These are phyloP conservation scores for Calonectria fujianensis DNA, from an alignment of 2,329 filamentous ascomycete species.

Conservation along the genomic window DNA sequence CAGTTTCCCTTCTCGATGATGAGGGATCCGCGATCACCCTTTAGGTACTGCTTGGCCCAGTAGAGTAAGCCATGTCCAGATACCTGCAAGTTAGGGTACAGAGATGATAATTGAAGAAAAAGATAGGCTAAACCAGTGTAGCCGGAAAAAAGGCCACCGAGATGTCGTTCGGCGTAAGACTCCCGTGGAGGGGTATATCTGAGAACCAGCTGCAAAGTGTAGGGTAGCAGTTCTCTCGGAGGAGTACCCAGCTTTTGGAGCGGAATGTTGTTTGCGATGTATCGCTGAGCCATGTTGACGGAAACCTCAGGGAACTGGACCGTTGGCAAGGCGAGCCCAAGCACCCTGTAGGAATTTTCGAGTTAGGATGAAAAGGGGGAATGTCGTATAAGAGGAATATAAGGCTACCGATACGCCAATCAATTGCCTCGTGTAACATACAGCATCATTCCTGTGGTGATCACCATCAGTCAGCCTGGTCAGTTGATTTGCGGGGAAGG, in stretches of 20 bases:
- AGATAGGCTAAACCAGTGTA: constrained; percentile 75
- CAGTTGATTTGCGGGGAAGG: constrained; percentile 45
- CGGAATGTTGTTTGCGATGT: constrained; percentile 60
- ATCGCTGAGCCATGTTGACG: constrained; percentile 54
- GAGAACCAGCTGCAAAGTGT: constrained; percentile 62
- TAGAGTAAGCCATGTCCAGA: constrained; percentile 63
- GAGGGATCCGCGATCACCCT: constrained; percentile 59
- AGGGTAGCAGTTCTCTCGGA: constrained; percentile 56
- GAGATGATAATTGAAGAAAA: constrained; percentile 68
- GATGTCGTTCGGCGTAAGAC: constrained; percentile 57
- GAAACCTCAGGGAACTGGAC: constrained; percentile 28
- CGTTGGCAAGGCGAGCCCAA: constrained; percentile 19
- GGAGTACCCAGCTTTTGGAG: constrained; percentile 55
- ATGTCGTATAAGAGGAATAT: constrained; percentile 7
- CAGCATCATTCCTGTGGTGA: constrained; percentile 48
- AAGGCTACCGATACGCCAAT: background rate
- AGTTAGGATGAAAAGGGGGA: background rate
- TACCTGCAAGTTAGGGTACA: constrained; percentile 66
- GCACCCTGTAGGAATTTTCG: constrained; percentile 26
- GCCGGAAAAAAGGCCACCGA: constrained; percentile 71
- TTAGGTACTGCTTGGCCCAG: constrained; percentile 70
- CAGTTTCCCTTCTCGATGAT: constrained; percentile 66
- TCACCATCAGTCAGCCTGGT: constrained; percentile 43
- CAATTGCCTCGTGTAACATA: constrained; percentile 45
- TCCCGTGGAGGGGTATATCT: constrained; percentile 60